Conservation (phyloP, 2,329 filamentous ascomycete genomes). For the Akanthomyces lecanii region DNA sequence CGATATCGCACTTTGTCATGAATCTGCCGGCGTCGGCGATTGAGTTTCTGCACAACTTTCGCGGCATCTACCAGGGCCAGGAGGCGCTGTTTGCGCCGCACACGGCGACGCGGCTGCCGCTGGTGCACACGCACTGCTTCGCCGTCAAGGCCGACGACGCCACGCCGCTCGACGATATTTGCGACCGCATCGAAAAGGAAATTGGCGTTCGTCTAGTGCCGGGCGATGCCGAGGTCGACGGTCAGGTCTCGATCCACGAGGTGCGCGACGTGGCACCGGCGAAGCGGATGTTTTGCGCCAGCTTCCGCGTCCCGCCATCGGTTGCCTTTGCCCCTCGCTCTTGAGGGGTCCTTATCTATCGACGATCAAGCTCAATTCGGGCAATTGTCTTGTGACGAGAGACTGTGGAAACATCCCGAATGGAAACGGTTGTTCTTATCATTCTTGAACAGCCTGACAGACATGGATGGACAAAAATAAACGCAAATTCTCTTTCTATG, state of each 20-base stretch:
- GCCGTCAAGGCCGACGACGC: conserved; percentile 76
- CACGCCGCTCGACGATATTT: conserved; percentile 51
- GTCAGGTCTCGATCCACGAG: conserved; percentile 56
- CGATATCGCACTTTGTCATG: conserved; percentile 94
- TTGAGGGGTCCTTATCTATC: neutral
- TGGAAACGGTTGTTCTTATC: neutral
- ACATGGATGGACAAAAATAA: neutral
- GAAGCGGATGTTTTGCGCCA: conserved; percentile 96
- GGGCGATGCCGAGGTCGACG: conserved; percentile 42
- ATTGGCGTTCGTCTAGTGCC: conserved; percentile 38
- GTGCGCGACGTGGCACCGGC: conserved; percentile 87
- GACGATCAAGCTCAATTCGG: too few species aligned
- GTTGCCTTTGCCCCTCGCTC: conserved; percentile 66
- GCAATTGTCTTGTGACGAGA: too few species aligned
- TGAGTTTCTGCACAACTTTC: conserved; percentile 64
- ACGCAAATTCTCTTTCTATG: neutral
- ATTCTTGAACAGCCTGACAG: neutral
- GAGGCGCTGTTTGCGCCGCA: conserved; percentile 61
- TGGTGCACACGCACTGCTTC: conserved; percentile 95
- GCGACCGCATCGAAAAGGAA: conserved; percentile 37
- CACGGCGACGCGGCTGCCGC: conserved; percentile 60
- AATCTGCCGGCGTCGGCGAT: conserved; percentile 90
- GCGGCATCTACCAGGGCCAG: conserved; percentile 72
- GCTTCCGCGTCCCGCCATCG: conserved; percentile 75
- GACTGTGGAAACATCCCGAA: too few species aligned